Evolutionary conservation across 768 basidiomycete species (phyloP).

Genomic region (Tricholoma hemisulphureum): DNA sequence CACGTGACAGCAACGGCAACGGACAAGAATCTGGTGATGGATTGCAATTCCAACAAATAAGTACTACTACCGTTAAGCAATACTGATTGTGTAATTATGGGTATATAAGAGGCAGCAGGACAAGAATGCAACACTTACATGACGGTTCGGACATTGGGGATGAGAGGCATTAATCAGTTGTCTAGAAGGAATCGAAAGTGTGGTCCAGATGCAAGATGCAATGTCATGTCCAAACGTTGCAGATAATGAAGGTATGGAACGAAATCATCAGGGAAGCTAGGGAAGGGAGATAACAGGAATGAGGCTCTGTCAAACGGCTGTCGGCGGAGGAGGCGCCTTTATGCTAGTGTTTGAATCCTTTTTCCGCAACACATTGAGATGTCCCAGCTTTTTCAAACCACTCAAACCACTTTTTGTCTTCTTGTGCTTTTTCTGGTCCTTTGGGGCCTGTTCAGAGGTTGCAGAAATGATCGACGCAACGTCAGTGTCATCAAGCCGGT

Average conservation of each 20-base stretch:
- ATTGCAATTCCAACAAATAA: background rate
- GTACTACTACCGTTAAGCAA: background rate
- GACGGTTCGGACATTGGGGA: conserved; percentile 1
- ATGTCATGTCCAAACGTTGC: conserved; percentile 1
- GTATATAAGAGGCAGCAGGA: conserved; percentile 14
- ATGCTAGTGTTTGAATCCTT: conserved; percentile 49
- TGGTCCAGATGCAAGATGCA: background rate
- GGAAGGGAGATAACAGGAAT: background rate
- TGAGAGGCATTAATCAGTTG: conserved; percentile 22
- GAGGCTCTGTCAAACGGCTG: background rate
- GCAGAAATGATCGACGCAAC: conserved; percentile 34
- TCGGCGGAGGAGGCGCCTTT: conserved; percentile 32
- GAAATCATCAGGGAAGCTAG: background rate
- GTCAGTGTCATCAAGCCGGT: conserved; percentile 38
- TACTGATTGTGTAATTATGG: conserved; percentile 16
- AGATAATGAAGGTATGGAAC: background rate
- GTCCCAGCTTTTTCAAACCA: conserved; percentile 54
- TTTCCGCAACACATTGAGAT: conserved; percentile 46
- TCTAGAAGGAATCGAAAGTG: background rate
- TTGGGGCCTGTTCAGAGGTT: conserved; percentile 28
- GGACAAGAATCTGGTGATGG: background rate
- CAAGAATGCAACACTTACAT: conserved; percentile 8
- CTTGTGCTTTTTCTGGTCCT: conserved; percentile 41
- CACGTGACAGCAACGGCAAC: background rate
- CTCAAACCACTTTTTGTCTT: conserved; percentile 60